Evolutionary conservation across 768 basidiomycete genomes (phyloP).

Genomic region (Auricularia sp.): DNA sequence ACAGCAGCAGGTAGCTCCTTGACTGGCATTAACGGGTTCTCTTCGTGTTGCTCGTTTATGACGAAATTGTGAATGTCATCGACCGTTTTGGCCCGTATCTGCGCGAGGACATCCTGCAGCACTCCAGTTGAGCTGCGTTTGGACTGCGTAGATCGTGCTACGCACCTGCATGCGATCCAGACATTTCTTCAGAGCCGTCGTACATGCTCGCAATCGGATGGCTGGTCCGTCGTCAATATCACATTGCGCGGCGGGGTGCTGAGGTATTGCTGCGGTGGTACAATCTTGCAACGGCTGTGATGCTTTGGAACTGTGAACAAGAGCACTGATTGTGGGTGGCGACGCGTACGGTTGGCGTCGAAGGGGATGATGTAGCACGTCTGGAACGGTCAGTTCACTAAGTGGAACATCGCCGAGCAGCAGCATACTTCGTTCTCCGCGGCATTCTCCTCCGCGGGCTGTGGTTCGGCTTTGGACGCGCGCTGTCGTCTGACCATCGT

Average conservation of each 20-base stretch:
- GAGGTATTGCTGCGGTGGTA: not conserved
- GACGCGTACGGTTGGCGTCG: not conserved
- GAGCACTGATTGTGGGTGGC: not conserved
- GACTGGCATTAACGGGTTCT: slow-evolving; percentile 46
- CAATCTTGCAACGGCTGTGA: not conserved
- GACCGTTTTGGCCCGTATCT: slow-evolving; percentile 40
- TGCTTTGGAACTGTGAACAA: not conserved
- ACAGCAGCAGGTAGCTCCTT: slow-evolving; percentile 50
- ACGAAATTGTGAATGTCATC: slow-evolving; percentile 35
- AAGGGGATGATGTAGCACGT: not conserved
- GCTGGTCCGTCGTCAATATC: not conserved
- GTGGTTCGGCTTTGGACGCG: too few relatives aligned
- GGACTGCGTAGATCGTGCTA: not conserved
- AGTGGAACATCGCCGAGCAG: too few relatives aligned
- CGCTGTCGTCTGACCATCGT: too few relatives aligned
- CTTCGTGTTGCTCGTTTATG: slow-evolving; percentile 31
- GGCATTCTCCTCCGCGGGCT: too few relatives aligned
- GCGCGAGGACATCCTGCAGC: slow-evolving; percentile 33
- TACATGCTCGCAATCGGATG: not conserved
- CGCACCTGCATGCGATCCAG: not conserved
- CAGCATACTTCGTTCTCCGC: too few relatives aligned
- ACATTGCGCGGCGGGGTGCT: not conserved
- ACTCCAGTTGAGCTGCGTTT: slow-evolving; percentile 2
- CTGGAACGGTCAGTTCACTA: not conserved
- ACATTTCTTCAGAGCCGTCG: not conserved